A percentile compares a stretch with the other conserved stretches of the same genome.
These are phyloP conservation scores for Aspergillus novofumigatus DNA, from an alignment of 2,329 filamentous ascomycete genomes.

Conservation along the genomic window DNA sequence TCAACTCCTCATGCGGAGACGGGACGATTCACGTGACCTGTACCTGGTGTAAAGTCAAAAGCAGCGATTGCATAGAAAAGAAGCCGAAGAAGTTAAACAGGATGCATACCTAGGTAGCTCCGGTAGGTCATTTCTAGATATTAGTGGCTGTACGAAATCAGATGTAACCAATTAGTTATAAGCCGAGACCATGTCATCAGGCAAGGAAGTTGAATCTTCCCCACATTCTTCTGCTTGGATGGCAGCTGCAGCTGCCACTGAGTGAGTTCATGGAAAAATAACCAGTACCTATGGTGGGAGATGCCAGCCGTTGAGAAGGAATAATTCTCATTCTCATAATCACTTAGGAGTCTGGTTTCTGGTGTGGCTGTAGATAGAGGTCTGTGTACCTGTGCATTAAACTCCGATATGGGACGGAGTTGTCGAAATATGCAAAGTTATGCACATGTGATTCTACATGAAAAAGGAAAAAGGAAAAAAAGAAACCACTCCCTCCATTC, in stretches of 20 bases:
- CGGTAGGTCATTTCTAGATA: no score
- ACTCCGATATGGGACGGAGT: no score
- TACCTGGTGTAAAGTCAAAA: background rate
- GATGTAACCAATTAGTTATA: background rate
- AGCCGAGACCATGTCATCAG: conserved; percentile 53
- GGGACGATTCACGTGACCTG: background rate
- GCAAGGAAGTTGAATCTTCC: conserved; percentile 46
- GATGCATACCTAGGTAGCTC: no score
- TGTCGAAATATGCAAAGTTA: no score
- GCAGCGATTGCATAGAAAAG: background rate
- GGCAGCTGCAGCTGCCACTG: conserved; percentile 45
- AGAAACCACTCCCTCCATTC: no score
- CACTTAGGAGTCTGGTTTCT: background rate
- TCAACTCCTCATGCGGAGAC: background rate
- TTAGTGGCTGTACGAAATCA: no score
- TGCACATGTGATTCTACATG: no score
- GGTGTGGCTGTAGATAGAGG: background rate
- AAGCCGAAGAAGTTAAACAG: background rate
- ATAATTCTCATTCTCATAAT: background rate
- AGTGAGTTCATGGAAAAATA: conserved; percentile 54
- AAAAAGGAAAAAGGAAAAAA: no score
- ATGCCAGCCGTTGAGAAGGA: conserved; percentile 34
- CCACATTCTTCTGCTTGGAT: conserved; percentile 32
- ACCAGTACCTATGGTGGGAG: conserved; percentile 42
- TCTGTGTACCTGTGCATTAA: background rate